Percentiles rank a stretch among this genome's conserved stretches.
These are phyloP conservation scores for Jaminaea rosea DNA, from an alignment of 1,284 basidiomycete genomes.

Conservation along the genomic window DNA sequence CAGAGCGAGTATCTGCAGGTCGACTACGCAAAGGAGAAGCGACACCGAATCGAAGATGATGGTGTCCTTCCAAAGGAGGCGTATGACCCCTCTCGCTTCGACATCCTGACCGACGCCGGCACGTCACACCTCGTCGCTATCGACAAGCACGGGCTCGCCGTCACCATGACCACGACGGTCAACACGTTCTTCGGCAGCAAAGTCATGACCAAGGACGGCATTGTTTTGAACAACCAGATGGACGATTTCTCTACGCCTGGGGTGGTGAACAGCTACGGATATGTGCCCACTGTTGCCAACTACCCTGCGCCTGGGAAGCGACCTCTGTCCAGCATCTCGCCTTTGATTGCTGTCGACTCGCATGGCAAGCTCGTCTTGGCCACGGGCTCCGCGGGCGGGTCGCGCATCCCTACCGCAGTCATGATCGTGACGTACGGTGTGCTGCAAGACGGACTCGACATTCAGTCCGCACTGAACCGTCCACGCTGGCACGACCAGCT, in stretches of 20 bases:
- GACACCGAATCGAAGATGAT: conserved; percentile 38
- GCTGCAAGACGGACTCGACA: conserved; percentile 23
- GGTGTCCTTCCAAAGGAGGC: conserved; percentile 20
- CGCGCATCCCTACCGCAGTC: conserved; percentile 50
- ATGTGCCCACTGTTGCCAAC: conserved; percentile 42
- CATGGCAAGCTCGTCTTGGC: conserved; percentile 46
- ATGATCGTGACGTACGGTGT: conserved; percentile 42
- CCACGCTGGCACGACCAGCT: conserved; percentile 51
- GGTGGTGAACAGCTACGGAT: conserved; percentile 48
- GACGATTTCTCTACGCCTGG: conserved; percentile 48
- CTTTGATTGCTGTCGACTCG: conserved; percentile 46
- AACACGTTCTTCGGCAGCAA: conserved; percentile 47
- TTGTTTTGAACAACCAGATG: conserved; percentile 47
- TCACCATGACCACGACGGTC: conserved; percentile 50
- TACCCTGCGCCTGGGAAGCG: conserved; percentile 48
- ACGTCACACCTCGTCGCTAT: conserved; percentile 49
- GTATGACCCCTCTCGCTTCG: conserved; percentile 47
- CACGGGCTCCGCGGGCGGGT: conserved; percentile 49
- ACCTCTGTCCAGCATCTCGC: conserved; percentile 48
- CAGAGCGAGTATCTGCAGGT: conserved; percentile 45
- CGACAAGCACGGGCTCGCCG: conserved; percentile 47
- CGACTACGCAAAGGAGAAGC: conserved; percentile 30
- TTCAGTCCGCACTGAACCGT: conserved; percentile 26
- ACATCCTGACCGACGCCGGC: conserved; percentile 43
- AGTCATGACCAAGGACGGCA: conserved; percentile 32